phyloP scores from a whole-genome alignment of 1,139 yeast species.

The Kodamaea derodonti region DNA sequence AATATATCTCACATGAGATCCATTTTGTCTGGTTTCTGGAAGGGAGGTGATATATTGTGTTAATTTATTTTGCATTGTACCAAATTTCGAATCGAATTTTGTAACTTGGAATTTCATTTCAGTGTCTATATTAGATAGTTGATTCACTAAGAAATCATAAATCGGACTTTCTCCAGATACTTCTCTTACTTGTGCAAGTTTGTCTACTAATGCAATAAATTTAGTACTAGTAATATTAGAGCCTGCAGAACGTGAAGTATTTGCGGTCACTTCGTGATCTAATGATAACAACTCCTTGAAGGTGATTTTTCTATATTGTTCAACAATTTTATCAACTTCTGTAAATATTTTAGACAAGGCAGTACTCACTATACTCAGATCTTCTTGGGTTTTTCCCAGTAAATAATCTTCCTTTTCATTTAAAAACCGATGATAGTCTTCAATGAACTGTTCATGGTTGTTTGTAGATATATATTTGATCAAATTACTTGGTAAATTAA shows the following conservation, averaged over 20 bases:
- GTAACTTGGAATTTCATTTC: constrained; percentile 36
- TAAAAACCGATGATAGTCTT: constrained; percentile 63
- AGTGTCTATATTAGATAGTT: constrained; percentile 28
- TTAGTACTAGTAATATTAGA: constrained; percentile 17
- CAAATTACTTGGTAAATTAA: constrained; percentile 68
- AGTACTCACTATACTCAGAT: constrained; percentile 29
- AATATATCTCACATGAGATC: constrained; percentile 52
- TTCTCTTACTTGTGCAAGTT: constrained; percentile 33
- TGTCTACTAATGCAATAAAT: constrained; percentile 54
- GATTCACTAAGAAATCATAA: constrained; percentile 48
- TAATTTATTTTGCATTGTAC: constrained; percentile 42
- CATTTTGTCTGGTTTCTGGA: constrained; percentile 29
- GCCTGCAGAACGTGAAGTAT: constrained; percentile 5
- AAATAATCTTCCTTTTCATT: constrained; percentile 21
- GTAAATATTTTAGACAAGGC: constrained; percentile 49
- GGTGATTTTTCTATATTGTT: constrained; percentile 57
- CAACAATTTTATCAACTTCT: constrained; percentile 63
- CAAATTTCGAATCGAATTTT: constrained; percentile 28
- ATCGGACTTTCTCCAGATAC: constrained; percentile 47
- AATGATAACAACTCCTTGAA: constrained; percentile 55
- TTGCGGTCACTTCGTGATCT: constrained; percentile 30
- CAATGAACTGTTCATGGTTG: constrained; percentile 68
- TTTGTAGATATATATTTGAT: constrained; percentile 49
- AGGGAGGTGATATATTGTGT: constrained; percentile 35
- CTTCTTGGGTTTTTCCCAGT: constrained; percentile 17